phyloP scores from a whole-genome alignment of 139 green algal genomes.

The Eudorina sp. region DNA sequence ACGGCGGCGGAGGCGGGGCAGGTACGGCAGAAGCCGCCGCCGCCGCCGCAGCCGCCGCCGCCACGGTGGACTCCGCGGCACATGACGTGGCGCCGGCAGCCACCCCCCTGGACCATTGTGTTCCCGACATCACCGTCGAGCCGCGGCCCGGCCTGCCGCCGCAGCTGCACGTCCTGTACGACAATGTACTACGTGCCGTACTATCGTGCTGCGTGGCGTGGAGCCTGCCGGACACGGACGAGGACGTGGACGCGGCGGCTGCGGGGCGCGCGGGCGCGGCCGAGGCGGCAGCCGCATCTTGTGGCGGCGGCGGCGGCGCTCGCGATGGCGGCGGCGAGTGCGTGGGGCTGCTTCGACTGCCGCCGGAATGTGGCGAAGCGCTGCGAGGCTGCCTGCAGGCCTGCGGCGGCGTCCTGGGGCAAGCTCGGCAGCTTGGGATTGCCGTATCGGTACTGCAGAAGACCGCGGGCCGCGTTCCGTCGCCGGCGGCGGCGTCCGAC shows the following conservation, averaged over 20 bases:
- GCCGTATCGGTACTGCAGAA: not conserved
- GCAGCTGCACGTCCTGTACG: conserved; percentile 14
- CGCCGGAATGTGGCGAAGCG: not conserved
- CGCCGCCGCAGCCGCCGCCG: not conserved
- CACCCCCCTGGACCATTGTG: not conserved
- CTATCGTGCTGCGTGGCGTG: conserved; percentile 41
- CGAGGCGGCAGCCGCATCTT: not conserved
- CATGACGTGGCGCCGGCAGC: not conserved
- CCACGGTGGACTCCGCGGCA: not conserved
- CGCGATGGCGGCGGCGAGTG: conserved; percentile 10
- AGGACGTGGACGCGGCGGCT: not conserved
- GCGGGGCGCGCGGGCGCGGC: not conserved
- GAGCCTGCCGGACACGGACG: not conserved
- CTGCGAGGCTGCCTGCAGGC: conserved; percentile 28
- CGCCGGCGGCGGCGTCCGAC: too few relatives aligned
- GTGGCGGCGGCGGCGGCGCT: too few relatives aligned
- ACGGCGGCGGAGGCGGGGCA: not conserved
- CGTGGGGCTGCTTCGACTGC: conserved; percentile 19
- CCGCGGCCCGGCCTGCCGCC: conserved; percentile 10
- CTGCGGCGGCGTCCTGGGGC: conserved; percentile 30
- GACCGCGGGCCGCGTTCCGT: not conserved
- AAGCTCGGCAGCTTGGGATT: not conserved
- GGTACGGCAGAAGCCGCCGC: not conserved
- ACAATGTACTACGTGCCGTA: conserved; percentile 11
- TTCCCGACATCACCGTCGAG: conserved; percentile 8